Evolutionary conservation across 2,329 filamentous ascomycete species (phyloP).

Genomic region (Botryotinia calthae): DNA sequence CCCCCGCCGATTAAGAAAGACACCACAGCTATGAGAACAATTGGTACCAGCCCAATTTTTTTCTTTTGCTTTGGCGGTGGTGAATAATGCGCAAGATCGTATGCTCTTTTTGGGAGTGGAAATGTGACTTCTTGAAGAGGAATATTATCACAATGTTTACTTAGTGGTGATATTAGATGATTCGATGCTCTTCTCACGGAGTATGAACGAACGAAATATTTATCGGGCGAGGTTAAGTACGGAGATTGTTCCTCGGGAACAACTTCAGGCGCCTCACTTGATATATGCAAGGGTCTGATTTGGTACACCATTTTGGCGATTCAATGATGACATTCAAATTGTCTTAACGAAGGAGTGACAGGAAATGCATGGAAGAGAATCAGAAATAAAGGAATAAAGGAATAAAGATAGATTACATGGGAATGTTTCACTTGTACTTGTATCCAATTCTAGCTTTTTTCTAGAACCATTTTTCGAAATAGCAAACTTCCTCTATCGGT

Average conservation of each 20-base stretch:
- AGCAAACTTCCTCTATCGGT: constrained; percentile 1
- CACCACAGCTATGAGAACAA: constrained; percentile 19
- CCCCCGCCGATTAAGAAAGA: constrained; percentile 27
- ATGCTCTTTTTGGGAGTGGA: constrained; percentile 13
- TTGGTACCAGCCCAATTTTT: constrained; percentile 19
- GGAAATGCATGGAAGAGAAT: constrained; percentile 11
- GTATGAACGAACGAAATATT: constrained; percentile 22
- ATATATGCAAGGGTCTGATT: constrained; percentile 6
- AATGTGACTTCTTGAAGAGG: not conserved
- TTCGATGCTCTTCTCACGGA: constrained; percentile 3
- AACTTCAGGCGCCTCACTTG: constrained; percentile 21
- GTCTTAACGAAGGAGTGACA: constrained; percentile 12
- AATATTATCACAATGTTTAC: constrained; percentile 7
- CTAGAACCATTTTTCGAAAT: not conserved
- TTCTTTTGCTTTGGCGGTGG: constrained; percentile 11
- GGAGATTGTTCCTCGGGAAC: constrained; percentile 15
- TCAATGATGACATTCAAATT: not conserved
- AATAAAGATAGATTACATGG: constrained; percentile 1
- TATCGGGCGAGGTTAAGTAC: constrained; percentile 15
- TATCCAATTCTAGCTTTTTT: not conserved
- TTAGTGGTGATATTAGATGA: not conserved
- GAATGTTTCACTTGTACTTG: not conserved
- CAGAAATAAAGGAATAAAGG: constrained; percentile 15
- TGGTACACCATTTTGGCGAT: constrained; percentile 12
- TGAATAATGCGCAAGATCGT: constrained; percentile 2